phyloP scores from a whole-genome alignment of 768 basidiomycete genomes.

The Heimioporus sp. region DNA sequence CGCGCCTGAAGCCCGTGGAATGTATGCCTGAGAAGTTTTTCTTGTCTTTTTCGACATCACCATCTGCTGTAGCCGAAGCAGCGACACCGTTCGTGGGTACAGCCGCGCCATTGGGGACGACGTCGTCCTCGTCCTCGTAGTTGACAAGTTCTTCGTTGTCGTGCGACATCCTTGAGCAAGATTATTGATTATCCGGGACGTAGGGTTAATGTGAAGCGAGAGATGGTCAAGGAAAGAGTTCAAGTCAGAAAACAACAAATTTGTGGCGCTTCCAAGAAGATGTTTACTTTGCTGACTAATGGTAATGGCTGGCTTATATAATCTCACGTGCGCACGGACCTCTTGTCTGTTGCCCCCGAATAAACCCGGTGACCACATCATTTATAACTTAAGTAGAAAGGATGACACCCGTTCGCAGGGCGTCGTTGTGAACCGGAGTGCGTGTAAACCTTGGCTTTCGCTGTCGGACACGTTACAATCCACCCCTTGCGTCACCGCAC shows the following conservation, averaged over 20 bases:
- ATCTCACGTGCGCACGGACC: conserved; percentile 31
- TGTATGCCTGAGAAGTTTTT: conserved; percentile 99
- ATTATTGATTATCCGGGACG: conserved; percentile 26
- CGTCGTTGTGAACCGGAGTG: conserved; percentile 6
- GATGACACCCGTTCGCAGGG: conserved; percentile 4
- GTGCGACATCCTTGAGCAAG: conserved; percentile 57
- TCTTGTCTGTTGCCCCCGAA: background rate
- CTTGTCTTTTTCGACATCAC: conserved; percentile 75
- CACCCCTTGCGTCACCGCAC: conserved; percentile 12
- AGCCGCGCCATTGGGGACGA: conserved; percentile 57
- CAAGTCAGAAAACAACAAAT: conserved; percentile 19
- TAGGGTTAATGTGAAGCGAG: conserved; percentile 22
- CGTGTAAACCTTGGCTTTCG: conserved; percentile 1
- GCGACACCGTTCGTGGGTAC: conserved; percentile 49
- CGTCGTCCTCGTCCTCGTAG: conserved; percentile 90
- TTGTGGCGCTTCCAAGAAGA: conserved; percentile 18
- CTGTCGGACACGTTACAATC: background rate
- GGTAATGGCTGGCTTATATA: conserved; percentile 2
- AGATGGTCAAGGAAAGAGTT: conserved; percentile 18
- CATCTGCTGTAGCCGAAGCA: conserved; percentile 43
- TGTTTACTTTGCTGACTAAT: conserved; percentile 26
- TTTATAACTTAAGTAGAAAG: background rate
- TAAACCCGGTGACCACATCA: background rate
- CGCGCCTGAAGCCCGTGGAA: conserved; percentile 97
- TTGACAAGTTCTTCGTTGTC: conserved; percentile 93